phyloP scores from a whole-genome alignment of 768 basidiomycete species.

The Chalciporus sphaerocephalus region DNA sequence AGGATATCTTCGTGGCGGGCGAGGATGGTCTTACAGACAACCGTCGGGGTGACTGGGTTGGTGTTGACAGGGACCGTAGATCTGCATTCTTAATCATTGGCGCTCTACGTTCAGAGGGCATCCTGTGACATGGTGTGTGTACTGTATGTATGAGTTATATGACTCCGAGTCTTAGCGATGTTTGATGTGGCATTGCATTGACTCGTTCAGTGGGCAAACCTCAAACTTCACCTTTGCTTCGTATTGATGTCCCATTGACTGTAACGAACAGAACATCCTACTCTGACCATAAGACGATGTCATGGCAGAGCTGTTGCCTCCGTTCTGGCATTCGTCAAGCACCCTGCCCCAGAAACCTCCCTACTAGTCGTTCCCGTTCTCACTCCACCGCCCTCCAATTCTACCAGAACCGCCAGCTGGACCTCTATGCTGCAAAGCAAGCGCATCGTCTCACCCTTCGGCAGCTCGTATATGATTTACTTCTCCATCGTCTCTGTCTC shows the following conservation, averaged over 20 bases:
- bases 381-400: conserved; percentile 54
- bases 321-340: conserved; percentile 2
- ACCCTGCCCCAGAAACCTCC: conserved; percentile 11
- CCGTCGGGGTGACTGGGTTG: conserved; percentile 67
- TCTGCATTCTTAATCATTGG: conserved; percentile 80
- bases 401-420: conserved; percentile 80
- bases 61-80: conserved; percentile 72
- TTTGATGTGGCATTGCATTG: background rate
- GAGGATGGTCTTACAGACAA: conserved; percentile 49
- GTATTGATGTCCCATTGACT: conserved; percentile 5
- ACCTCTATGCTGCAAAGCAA: conserved; percentile 71
- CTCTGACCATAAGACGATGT: conserved; percentile 22
- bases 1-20: conserved; percentile 61
- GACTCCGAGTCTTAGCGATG: background rate
- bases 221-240: background rate
- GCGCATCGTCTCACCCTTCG: conserved; percentile 70
- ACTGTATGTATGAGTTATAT: background rate
- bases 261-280: background rate
- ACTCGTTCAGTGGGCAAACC: background rate
- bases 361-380: conserved; percentile 10
- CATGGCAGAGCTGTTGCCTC: conserved; percentile 16
- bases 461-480: conserved; percentile 56
- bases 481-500: background rate
- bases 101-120: conserved; percentile 66
- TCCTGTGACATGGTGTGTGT: conserved; percentile 39